Base-by-base conservation (phyloP, 495 filamentous ascomycete species). In the Talaromyces ruber region DNA sequence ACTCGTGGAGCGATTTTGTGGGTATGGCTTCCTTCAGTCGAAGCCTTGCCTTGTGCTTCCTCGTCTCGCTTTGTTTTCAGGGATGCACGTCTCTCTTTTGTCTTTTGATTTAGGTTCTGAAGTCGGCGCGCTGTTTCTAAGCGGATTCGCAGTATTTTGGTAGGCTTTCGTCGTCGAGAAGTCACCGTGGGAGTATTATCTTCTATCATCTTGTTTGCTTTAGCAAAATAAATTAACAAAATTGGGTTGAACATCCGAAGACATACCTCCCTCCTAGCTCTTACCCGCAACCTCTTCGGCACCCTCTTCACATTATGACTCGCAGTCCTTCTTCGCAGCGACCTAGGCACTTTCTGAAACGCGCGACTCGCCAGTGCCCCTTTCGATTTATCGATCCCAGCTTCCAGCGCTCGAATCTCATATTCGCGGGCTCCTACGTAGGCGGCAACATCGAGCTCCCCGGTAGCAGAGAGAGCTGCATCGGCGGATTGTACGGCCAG, bases 271-370 rank as follows among this genome's bases (percentile, higher is more conserved):
- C 80, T 82, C 66, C 76, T 83, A 2, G 90, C 92, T 67, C 89
- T 79, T 26, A 68, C 76, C 62, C 86, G 82, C 65, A 98, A 75
- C 64, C 89, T 78, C 67, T 85, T 89, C 26, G 94, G 94, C n/a
- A 98, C 87, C 58, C 86, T 82, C 74, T 95, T 96, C 50, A 89
- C 88, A 84, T 98, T 96, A 72, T 98, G 94, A 71, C 91, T 95
- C 22, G 92, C 94, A 0, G 94, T 96, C 64, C 94, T 81, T 60
- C 94, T 79, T 54, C 94, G 79, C 82, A 98, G 75, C 53, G 87
- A 84, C 63, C 90, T 83, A 0, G 94, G 94, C 14, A 98, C 89
- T 61, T 87, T 80, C 72, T 98, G 94, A 68, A 97, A 97, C 11
- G 92, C 92, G 59, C 94, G 80, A 47, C 81, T 86, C 4, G 83